Evolutionary conservation across 352 stramenopile genomes (phyloP), one percentile per base, ranked within the genome.

Genomic region (Phytophthora uliginosa): DNA sequence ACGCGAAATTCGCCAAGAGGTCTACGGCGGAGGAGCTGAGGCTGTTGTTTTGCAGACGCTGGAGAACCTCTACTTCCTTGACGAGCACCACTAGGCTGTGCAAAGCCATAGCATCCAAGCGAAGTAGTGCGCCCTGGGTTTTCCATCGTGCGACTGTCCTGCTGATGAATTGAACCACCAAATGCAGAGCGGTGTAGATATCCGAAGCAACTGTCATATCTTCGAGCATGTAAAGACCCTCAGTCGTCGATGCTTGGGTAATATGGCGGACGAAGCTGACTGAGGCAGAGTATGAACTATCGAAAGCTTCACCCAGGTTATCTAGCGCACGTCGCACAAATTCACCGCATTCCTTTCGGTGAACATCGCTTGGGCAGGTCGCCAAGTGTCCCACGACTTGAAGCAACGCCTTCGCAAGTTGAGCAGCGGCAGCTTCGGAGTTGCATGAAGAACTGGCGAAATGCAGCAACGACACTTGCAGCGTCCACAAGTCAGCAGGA

Each of bases 391-490:
- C 69, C 20, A 91, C 40, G 26, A 94, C 55, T 22, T 77, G 31
- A 28, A 89, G 54, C 7, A 94, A 63, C 2, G 71, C 63, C 8
- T 77, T 71, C 3, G 77, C 87, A 12, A 93, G 69, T 55, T 82
- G 59, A 38, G 66, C 54, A 26, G 77, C 71, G n/a, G 73, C 78
- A 33, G 69, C 56, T 22, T 60, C 77, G 3, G 83, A 92, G 51
- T 83, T 83, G 64, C 82, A 89, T 2, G 71, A 81, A 7, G 74
- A 63, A 2, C 72, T 66, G 20, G 87, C 53, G 47, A 77, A 86
- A 55, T 92, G 87, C 50, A 93, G 58, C 24, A 93, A 50, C 2
- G 81, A 80, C 40, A 85, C 77, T 7, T 86, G 82, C 2, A 82
- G 26, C 20, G 60, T 63, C 87, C 87, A 94, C 12, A 75, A 56